phyloP scores from a whole-genome alignment of 78 protist species.

The Creolimax fragrantissima region DNA sequence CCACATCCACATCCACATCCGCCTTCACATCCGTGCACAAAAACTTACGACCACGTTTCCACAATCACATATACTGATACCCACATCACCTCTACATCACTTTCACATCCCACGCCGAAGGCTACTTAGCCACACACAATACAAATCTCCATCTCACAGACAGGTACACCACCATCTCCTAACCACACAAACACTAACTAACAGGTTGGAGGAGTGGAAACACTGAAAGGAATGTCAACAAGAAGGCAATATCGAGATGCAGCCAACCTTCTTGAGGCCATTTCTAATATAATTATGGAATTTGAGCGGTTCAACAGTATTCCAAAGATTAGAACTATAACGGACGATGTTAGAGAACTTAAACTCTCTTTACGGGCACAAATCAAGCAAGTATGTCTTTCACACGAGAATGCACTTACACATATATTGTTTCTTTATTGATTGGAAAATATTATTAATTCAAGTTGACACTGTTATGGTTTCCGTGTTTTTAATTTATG shows the following conservation, averaged over 20 bases:
- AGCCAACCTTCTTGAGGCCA: background rate
- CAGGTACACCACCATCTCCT: background rate
- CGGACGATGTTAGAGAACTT: background rate
- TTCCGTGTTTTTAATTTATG: too few species aligned
- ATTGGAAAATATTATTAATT: too few species aligned
- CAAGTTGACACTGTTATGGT: too few species aligned
- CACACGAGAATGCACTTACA: too few species aligned
- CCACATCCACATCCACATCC: background rate
- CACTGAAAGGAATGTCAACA: background rate
- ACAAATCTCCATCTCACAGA: background rate
- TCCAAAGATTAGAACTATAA: background rate
- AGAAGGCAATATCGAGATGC: background rate
- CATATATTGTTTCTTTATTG: too few species aligned
- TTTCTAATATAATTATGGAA: background rate
- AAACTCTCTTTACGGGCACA: background rate
- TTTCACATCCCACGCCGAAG: too few species aligned
- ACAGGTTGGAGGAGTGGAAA: background rate
- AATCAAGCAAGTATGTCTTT: background rate
- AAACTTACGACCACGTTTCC: background rate
- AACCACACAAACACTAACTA: background rate
- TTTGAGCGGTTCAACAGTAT: conserved; percentile 3
- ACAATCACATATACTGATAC: background rate
- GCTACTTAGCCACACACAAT: background rate
- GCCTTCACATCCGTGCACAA: background rate
- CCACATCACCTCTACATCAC: too few species aligned